Evolutionary conservation across 2,329 filamentous ascomycete genomes (phyloP), one percentile per base, ranked within the genome.

Genomic region (Cladosporium cucumerinum): DNA sequence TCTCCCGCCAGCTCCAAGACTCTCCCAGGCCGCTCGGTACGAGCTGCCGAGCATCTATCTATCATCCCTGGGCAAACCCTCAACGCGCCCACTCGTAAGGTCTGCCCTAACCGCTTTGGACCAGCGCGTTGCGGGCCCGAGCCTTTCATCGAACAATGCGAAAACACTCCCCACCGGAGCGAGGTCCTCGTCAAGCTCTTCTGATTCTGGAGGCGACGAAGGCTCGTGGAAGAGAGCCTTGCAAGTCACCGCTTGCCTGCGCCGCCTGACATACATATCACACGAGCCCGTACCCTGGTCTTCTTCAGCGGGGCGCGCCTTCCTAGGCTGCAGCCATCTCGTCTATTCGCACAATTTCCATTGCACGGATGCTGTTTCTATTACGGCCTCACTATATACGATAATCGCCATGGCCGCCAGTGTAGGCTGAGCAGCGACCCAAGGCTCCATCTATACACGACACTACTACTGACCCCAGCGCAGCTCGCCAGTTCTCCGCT

Each of bases 321-420:
- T 36, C 46, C 46, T 51, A 26, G 58, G 5, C 28, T 36, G 26
- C 43, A 51, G 18, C 43, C 26, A 16, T 25, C 46, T 61, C 58
- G 58, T 46, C 34, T 61, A 25, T 18, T 51, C 58, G 12, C 21
- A 51, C 46, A 30, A 21, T 43, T 26, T 28, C 7, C 34, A 12
- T 16, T 16, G 55, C 55, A 58, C 55, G 55, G 55, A 46, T 46
- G 34, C 55, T 58, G 55, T 58, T 58, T 39, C 55, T 58, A 58
- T 58, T 58, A 36, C 26, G 21, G 55, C 55, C 23, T 39, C 36
- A 58, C 34, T 58, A 34, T 58, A 58, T 58, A 36, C 30, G 55
- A 58, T 28, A 34, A 26, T 43, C 55, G 55, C 55, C 55, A 21
- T 46, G 55, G n/a, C 36, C 23, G 32, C 34, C 23, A 43, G 16